A percentile compares a stretch with the other conserved stretches of the same genome.
Conservation (phyloP, 2,329 filamentous ascomycete species). For the Nothophaeocryptopus gaeumannii region DNA sequence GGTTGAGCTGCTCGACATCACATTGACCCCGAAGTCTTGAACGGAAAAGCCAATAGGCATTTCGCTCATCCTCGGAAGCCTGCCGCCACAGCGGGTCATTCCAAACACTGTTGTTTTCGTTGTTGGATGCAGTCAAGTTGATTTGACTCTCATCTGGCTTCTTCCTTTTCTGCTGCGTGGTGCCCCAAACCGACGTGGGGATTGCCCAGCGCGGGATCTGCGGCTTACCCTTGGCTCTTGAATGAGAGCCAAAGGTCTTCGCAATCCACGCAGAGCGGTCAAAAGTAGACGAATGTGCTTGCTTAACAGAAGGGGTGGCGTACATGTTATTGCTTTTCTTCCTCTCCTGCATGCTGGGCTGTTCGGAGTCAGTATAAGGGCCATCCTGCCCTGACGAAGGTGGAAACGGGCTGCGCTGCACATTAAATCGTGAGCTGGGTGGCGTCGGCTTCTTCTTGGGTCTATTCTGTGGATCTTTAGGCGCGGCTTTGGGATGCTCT, state of each 20-base stretch:
- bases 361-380: slow-evolving; percentile 19
- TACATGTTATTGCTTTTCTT: slow-evolving; percentile 36
- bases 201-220: slow-evolving; percentile 30
- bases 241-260: slow-evolving; percentile 20
- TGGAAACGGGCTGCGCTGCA: slow-evolving; percentile 11
- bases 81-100: slow-evolving; percentile 13
- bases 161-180: neutral
- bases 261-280: slow-evolving; percentile 13
- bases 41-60: slow-evolving; percentile 20
- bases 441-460: slow-evolving; percentile 34
- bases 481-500: slow-evolving; percentile 16
- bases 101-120: neutral
- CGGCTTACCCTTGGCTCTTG: slow-evolving; percentile 16
- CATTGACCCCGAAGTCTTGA: neutral
- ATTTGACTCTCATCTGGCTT: neutral
- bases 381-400: slow-evolving; percentile 4
- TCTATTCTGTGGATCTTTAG: slow-evolving; percentile 20
- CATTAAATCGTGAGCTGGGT: slow-evolving; percentile 30
- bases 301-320: slow-evolving; percentile 20
- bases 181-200: slow-evolving; percentile 25
- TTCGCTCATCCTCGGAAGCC: slow-evolving; percentile 16
- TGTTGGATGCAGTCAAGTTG: neutral
- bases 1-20: slow-evolving; percentile 20
- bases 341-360: slow-evolving; percentile 29
- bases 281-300: slow-evolving; percentile 15